Conservation (phyloP, 1,139 yeast species). For the Geotrichum bryndzae region DNA sequence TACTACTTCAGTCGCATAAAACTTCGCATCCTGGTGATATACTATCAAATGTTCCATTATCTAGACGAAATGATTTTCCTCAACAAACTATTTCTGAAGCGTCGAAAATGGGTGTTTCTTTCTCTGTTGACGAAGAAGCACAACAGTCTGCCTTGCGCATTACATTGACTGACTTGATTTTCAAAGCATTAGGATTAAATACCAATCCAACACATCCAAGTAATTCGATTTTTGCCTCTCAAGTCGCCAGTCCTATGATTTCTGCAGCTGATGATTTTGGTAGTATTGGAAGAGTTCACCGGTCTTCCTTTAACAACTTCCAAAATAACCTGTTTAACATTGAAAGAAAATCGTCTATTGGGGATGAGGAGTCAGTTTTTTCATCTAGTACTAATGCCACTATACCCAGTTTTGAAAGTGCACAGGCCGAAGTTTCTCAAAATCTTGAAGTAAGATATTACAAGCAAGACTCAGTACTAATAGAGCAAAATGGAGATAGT, state of each 20-base stretch:
- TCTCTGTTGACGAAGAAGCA: constrained; percentile 65
- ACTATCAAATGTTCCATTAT: constrained; percentile 72
- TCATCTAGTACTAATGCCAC: background rate
- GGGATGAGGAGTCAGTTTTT: background rate
- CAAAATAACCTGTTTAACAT: background rate
- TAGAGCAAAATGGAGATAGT: constrained; percentile 58
- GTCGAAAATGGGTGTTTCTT: constrained; percentile 22
- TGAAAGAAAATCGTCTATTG: background rate
- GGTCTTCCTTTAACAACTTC: constrained; percentile 3
- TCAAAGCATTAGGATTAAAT: constrained; percentile 63
- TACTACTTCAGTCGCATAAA: constrained; percentile 51
- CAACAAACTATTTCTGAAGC: background rate
- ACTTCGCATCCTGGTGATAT: constrained; percentile 77
- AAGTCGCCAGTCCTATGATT: constrained; percentile 5
- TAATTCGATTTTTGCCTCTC: background rate
- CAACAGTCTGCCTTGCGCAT: constrained; percentile 64
- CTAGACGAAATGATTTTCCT: constrained; percentile 36
- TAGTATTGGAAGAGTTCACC: background rate
- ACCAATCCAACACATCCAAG: constrained; percentile 28
- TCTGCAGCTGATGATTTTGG: constrained; percentile 6
- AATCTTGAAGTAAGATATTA: constrained; percentile 52
- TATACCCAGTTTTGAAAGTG: constrained; percentile 36
- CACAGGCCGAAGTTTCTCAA: constrained; percentile 62
- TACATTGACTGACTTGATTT: constrained; percentile 70
- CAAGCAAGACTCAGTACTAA: constrained; percentile 50